phyloP scores from a whole-genome alignment of 331 rosid species.

The Acacia pycnantha region DNA sequence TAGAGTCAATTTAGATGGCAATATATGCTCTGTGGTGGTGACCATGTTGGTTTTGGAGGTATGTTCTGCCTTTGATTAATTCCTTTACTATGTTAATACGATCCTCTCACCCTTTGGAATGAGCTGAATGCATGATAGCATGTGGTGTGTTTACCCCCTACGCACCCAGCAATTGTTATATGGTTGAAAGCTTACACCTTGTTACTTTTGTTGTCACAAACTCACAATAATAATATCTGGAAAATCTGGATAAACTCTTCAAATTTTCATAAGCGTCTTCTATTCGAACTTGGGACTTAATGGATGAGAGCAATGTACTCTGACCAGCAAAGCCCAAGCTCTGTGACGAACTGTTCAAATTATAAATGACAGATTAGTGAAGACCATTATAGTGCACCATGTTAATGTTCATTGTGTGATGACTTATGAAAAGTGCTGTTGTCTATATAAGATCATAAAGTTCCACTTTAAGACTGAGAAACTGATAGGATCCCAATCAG shows the following conservation, averaged over 20 bases:
- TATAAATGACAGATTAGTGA: neutral
- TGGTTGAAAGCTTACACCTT: neutral
- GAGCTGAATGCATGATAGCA: constrained; percentile 14
- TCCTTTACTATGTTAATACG: neutral
- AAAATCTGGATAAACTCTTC: neutral
- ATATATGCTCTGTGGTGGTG: constrained; percentile 73
- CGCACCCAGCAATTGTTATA: neutral
- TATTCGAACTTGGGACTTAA: too few relatives aligned
- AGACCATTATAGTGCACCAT: constrained; percentile 19
- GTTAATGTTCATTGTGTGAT: neutral
- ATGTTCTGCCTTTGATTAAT: constrained; percentile 16
- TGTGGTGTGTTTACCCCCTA: neutral
- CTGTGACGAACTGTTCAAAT: too few relatives aligned
- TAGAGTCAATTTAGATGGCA: constrained; percentile 68
- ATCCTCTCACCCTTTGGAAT: neutral
- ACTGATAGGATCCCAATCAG: neutral
- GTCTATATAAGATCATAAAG: neutral
- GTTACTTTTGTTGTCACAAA: neutral
- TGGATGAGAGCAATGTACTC: too few relatives aligned
- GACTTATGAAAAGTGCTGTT: neutral
- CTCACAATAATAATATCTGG: neutral
- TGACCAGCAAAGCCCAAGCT: too few relatives aligned
- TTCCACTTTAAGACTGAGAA: constrained; percentile 1
- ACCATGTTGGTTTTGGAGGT: constrained; percentile 91
- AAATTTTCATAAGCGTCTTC: too few relatives aligned